A percentile compares a stretch with the other conserved stretches of the same genome.
Evolutionary conservation across 2,329 filamentous ascomycete genomes (phyloP).

Genomic region (Ophiostoma piceae): DNA sequence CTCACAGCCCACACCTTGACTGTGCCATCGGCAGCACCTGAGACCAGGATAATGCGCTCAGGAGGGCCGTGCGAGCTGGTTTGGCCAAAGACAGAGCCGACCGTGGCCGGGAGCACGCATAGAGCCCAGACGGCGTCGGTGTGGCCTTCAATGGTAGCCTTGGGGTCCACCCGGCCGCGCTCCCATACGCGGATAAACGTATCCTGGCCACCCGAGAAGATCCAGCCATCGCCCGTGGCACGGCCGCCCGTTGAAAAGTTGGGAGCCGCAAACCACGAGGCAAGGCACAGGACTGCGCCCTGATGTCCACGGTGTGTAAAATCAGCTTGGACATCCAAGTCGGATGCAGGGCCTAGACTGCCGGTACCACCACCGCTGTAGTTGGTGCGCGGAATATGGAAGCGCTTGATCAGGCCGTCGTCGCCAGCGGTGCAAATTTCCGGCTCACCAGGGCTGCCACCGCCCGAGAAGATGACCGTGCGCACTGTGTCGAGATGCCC

Average conservation of each 20-base stretch:
- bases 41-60: slow-evolving; percentile 84
- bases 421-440: slow-evolving; percentile 96
- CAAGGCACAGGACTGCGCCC: slow-evolving; percentile 81
- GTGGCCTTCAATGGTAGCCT: slow-evolving; percentile 88
- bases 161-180: slow-evolving; percentile 86
- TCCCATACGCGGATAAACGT: slow-evolving; percentile 93
- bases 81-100: slow-evolving; percentile 74
- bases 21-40: slow-evolving; percentile 83
- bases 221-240: slow-evolving; percentile 90
- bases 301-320: slow-evolving; percentile 93
- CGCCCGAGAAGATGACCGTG: slow-evolving; percentile 92
- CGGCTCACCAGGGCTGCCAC: slow-evolving; percentile 88
- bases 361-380: slow-evolving; percentile 38
- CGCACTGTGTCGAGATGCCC: slow-evolving; percentile 92
- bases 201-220: slow-evolving; percentile 96
- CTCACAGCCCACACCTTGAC: slow-evolving; percentile 94
- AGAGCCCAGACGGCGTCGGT: slow-evolving; percentile 95
- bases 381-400: slow-evolving; percentile 80
- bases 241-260: slow-evolving; percentile 87
- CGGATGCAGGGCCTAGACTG: slow-evolving; percentile 47
- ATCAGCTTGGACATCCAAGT: slow-evolving; percentile 86
- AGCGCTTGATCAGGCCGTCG: slow-evolving; percentile 92
- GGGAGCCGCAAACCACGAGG: slow-evolving; percentile 79
- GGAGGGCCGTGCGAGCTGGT: slow-evolving; percentile 69
- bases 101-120: slow-evolving; percentile 80